Evolutionary conservation across 2,329 filamentous ascomycete species (phyloP).

Genomic region (Dothideomycetes sp.): DNA sequence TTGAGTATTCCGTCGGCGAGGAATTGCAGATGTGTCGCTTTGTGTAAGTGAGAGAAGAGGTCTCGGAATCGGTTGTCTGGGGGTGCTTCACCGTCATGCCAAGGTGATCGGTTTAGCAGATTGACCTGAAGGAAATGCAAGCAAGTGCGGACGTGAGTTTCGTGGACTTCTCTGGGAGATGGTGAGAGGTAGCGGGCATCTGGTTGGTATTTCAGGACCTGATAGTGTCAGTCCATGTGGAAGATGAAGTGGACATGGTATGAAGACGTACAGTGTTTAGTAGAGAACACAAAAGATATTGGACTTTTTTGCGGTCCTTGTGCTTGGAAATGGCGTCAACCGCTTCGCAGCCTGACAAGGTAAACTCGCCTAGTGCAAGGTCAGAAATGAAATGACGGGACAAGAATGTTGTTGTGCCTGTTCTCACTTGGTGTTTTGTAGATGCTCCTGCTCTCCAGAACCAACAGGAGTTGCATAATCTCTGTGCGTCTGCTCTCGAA

Average conservation of each 20-base stretch:
- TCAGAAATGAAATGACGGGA: background rate
- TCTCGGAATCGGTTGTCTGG: conserved; percentile 86
- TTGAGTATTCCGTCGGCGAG: conserved; percentile 89
- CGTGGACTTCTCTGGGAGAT: conserved; percentile 15
- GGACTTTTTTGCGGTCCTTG: conserved; percentile 14
- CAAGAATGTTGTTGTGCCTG: background rate
- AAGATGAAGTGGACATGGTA: background rate
- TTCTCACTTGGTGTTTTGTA: conserved; percentile 67
- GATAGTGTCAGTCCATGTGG: conserved; percentile 6
- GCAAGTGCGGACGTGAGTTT: conserved; percentile 35
- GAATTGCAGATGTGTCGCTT: conserved; percentile 95
- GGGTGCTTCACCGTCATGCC: conserved; percentile 53
- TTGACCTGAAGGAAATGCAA: conserved; percentile 82
- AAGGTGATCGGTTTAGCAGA: conserved; percentile 79
- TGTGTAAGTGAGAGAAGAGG: conserved; percentile 80
- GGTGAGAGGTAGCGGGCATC: conserved; percentile 60
- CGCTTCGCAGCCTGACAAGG: conserved; percentile 11
- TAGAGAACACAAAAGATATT: conserved; percentile 61
- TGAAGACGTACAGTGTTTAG: conserved; percentile 71
- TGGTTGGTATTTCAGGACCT: conserved; percentile 93
- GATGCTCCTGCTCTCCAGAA: conserved; percentile 83
- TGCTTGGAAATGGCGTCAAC: conserved; percentile 14
- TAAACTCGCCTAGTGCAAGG: conserved; percentile 1
- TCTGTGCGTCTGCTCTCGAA: conserved; percentile 90
- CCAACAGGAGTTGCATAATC: conserved; percentile 75